Evolutionary conservation across 371 early-diverging fungal genomes (phyloP).

Genomic region (Mortierella sp.): DNA sequence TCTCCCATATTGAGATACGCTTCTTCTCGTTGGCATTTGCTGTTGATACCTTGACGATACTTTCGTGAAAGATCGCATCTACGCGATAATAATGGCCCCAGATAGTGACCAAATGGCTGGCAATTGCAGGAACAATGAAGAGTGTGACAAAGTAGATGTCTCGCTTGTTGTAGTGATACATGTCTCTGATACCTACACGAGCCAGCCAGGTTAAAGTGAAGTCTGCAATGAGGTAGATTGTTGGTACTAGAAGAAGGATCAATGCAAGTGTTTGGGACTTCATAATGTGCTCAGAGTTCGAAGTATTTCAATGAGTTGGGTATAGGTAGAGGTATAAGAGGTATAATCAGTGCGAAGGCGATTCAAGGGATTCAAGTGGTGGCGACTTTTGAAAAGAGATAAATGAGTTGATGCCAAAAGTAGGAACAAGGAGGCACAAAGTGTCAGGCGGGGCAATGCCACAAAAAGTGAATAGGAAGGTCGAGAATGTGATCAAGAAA

Average conservation of each 20-base stretch:
- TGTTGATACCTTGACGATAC: slow-evolving; percentile 25
- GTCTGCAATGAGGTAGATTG: slow-evolving; percentile 19
- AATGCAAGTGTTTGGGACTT: slow-evolving; percentile 18
- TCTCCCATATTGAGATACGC: slow-evolving; percentile 41
- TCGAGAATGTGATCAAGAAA: not conserved
- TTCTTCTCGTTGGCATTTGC: slow-evolving; percentile 14
- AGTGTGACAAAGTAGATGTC: slow-evolving; percentile 24
- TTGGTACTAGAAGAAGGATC: slow-evolving; percentile 9
- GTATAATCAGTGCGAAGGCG: not conserved
- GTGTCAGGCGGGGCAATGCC: not conserved
- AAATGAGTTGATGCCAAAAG: too few relatives aligned
- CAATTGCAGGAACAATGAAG: slow-evolving; percentile 22
- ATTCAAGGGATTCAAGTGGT: too few relatives aligned
- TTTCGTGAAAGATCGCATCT: slow-evolving; percentile 27
- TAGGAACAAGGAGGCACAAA: not conserved
- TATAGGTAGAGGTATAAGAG: not conserved
- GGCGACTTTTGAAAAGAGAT: too few relatives aligned
- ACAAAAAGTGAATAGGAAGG: not conserved
- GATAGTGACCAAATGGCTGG: slow-evolving; percentile 34
- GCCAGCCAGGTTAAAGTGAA: slow-evolving; percentile 28
- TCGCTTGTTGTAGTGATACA: slow-evolving; percentile 36
- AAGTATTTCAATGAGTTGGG: too few relatives aligned
- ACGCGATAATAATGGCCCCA: slow-evolving; percentile 46
- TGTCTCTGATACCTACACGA: not conserved
- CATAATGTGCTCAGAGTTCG: slow-evolving; percentile 1